Percentiles rank a stretch among this genome's conserved stretches.
phyloP scores from a whole-genome alignment of 2,329 filamentous ascomycete species.

The Allantophomopsis lycopodina region DNA sequence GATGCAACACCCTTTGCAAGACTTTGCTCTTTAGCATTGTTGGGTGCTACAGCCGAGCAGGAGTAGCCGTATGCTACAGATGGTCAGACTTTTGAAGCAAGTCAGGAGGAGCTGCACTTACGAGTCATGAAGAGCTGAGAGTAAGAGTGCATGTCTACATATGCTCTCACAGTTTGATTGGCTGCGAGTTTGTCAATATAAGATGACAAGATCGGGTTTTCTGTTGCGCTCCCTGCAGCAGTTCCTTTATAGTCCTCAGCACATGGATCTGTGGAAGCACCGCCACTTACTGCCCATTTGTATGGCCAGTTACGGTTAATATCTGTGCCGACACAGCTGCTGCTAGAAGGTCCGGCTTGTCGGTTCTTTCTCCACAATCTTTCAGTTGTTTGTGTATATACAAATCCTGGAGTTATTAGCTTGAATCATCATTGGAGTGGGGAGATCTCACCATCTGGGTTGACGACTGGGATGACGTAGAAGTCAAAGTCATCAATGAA shows the following conservation, averaged over 20 bases:
- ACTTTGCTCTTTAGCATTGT: conserved; percentile 30
- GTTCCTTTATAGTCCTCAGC: conserved; percentile 30
- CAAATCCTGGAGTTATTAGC: conserved; percentile 29
- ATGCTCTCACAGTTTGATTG: conserved; percentile 39
- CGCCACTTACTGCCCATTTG: conserved; percentile 31
- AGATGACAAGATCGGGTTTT: conserved; percentile 33
- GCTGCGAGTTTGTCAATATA: conserved; percentile 28
- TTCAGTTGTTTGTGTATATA: conserved; percentile 39
- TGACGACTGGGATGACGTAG: conserved; percentile 49
- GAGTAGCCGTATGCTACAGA: conserved; percentile 39
- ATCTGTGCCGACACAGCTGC: conserved; percentile 33
- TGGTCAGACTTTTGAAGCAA: conserved; percentile 3
- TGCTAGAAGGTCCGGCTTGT: conserved; percentile 20
- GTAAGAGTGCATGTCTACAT: conserved; percentile 53
- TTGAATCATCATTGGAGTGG: not conserved
- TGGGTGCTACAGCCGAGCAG: conserved; percentile 30
- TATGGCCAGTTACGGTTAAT: conserved; percentile 45
- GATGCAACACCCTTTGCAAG: conserved; percentile 33
- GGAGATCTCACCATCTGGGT: conserved; percentile 37
- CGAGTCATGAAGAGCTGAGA: conserved; percentile 41
- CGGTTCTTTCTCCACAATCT: conserved; percentile 52
- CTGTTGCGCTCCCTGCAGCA: conserved; percentile 30
- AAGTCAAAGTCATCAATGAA: conserved; percentile 51
- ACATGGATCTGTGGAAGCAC: conserved; percentile 37
- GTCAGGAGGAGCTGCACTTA: conserved; percentile 11